Evolutionary conservation across 192 early-diverging fungal species (phyloP).

Genomic region (Dissophora ornata): DNA sequence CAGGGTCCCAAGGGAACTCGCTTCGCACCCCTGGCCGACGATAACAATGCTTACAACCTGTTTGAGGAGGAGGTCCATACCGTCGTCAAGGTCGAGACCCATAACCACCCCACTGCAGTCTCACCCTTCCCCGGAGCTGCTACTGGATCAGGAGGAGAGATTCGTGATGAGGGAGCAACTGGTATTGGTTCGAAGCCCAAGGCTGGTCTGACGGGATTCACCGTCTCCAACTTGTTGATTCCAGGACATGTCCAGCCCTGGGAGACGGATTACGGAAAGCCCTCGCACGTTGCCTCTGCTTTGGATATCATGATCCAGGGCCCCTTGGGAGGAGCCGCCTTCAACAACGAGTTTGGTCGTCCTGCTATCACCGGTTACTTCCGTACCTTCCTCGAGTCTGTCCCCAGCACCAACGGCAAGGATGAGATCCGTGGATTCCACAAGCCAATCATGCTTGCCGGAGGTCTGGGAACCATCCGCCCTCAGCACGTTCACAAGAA

Average conservation of each 20-base stretch:
- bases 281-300: conserved; percentile 90
- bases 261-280: conserved; percentile 90
- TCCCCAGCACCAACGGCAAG: conserved; percentile 62
- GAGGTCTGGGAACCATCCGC: conserved; percentile 94
- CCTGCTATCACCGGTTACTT: conserved; percentile 97
- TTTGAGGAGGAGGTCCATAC: conserved; percentile 85
- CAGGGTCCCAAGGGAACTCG: conserved; percentile 75
- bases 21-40: conserved; percentile 61
- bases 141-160: conserved; percentile 99
- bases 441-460: conserved; percentile 99
- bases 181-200: conserved; percentile 96
- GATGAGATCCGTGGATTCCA: conserved; percentile 94
- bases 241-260: conserved; percentile 93
- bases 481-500: conserved; percentile 91
- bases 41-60: conserved; percentile 68
- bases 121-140: conserved; percentile 98
- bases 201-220: conserved; percentile 94
- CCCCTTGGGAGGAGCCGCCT: conserved; percentile 97
- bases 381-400: conserved; percentile 85
- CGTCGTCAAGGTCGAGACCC: conserved; percentile 98
- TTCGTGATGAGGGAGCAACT: conserved; percentile 99
- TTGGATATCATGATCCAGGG: conserved; percentile 98
- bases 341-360: conserved; percentile 99
- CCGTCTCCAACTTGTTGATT: conserved; percentile 94
- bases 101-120: conserved; percentile 99